Evolutionary conservation across 805 yeast species (phyloP).

Genomic region (Phaffomyces opuntiae): DNA sequence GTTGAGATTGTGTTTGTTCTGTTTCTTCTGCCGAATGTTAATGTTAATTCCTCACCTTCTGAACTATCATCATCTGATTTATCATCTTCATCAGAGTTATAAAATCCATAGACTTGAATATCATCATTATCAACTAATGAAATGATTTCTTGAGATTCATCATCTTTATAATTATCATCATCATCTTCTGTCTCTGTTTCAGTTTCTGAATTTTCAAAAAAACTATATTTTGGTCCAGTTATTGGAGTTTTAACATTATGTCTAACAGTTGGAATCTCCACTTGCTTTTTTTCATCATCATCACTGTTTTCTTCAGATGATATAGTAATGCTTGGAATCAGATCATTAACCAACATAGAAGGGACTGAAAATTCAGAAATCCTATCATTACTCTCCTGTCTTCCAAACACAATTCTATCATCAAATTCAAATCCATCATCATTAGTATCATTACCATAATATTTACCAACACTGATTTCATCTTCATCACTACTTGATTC

Average conservation of each 20-base stretch:
- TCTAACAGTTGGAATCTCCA: neutral
- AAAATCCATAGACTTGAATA: conserved; percentile 33
- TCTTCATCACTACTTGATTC: neutral
- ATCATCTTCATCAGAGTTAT: neutral
- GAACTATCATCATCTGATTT: neutral
- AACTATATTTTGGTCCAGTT: conserved; percentile 19
- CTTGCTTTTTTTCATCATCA: neutral
- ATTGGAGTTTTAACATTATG: neutral
- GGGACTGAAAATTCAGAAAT: conserved; percentile 13
- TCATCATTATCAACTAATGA: neutral
- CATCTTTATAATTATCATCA: too few species aligned
- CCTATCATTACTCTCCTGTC: conserved; percentile 4
- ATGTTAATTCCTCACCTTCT: conserved; percentile 4
- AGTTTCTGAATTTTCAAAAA: conserved; percentile 17
- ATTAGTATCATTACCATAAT: conserved; percentile 1
- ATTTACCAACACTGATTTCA: neutral
- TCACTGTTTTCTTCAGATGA: neutral
- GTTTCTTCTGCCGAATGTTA: conserved; percentile 12
- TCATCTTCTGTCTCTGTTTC: conserved; percentile 3
- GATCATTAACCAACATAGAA: conserved; percentile 8
- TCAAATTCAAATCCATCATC: conserved; percentile 6
- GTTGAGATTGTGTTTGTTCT: conserved; percentile 17
- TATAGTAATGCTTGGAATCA: conserved; percentile 1
- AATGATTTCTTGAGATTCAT: neutral
- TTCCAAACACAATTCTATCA: conserved; percentile 9